Base-by-base conservation (phyloP, 768 basidiomycete genomes). In the Psilocybe subaeruginosa region DNA sequence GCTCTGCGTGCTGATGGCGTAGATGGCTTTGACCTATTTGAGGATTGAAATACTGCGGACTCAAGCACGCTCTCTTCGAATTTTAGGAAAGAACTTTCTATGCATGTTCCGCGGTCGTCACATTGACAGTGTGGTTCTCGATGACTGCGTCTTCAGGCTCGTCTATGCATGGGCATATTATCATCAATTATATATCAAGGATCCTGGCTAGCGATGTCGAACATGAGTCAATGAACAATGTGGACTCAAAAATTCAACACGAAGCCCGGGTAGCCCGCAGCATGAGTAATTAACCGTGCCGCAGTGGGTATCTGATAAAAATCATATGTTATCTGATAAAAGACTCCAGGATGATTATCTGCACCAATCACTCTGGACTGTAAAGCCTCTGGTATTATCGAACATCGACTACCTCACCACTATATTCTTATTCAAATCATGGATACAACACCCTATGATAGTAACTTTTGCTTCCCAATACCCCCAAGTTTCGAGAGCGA, bases 1-100 rank as follows among this genome's bases (percentile, higher is more conserved):
- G 41, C 41, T 31, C 54, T 67, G 58, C 54, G 37, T 3, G 2
- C 19, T 39, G 33, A 45, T 56, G 30, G 55, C 31, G 60, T 45
- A 30, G 50, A 29, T 41, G 54, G 48, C 11, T 37, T 51, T 4
- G 55, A 57, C 11, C 39, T 62, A 19, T 56, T 31, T 3, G 54
- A 56, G 16, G 33, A 35, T 9, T 53, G 29, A 37, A 43, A 35
- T 35, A 11, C 11, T 23, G 23, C 23, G 23, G 33, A 35, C 33
- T 4, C 33, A 23, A 23, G 23, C 23, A 2, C 23, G 23, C 23
- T 23, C 14, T 8, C 37, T 8, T 39, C 8, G 14, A 39, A 39
- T 39, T 39, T 8, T 39, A 8, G 14, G 37, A 14, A 3, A 39
- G 8, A 39, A 39, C 37, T 39, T 14, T 39, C 14, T 14, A 39